Percentiles rank a stretch among this genome's conserved stretches.
Evolutionary conservation across 2,329 filamentous ascomycete genomes (phyloP).

Genomic region (Lecanoromycetidae sp.): DNA sequence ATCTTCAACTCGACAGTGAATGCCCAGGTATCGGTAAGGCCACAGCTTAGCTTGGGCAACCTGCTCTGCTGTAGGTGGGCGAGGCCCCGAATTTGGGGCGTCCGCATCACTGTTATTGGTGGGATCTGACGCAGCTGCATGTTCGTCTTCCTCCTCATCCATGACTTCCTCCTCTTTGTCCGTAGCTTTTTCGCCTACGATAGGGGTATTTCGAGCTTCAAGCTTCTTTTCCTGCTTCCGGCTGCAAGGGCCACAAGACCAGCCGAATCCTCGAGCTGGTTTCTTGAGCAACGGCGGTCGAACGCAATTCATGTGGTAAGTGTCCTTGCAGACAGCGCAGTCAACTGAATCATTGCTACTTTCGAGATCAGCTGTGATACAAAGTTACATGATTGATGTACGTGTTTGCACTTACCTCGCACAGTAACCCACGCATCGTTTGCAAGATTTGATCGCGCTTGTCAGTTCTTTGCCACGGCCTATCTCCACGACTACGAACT

Average conservation of each 20-base stretch:
- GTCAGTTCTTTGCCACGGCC: slow-evolving; percentile 90
- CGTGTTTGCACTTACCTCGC: slow-evolving; percentile 54
- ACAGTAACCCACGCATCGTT: slow-evolving; percentile 81
- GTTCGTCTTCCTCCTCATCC: slow-evolving; percentile 65
- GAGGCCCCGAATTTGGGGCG: slow-evolving; percentile 44
- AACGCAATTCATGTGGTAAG: slow-evolving; percentile 98
- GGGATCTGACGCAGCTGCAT: slow-evolving; percentile 32
- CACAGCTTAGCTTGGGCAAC: slow-evolving; percentile 87
- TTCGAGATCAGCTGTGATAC: slow-evolving; percentile 1
- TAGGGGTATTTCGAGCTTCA: slow-evolving; percentile 77
- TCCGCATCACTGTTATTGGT: slow-evolving; percentile 49
- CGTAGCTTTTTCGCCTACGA: slow-evolving; percentile 42
- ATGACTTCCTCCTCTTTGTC: slow-evolving; percentile 51
- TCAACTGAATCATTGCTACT: slow-evolving; percentile 87
- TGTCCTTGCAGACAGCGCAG: slow-evolving; percentile 86
- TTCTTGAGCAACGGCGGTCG: slow-evolving; percentile 86
- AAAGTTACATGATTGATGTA: not conserved
- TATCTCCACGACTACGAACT: slow-evolving; percentile 86
- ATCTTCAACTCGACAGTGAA: slow-evolving; percentile 91
- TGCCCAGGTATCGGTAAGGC: slow-evolving; percentile 91
- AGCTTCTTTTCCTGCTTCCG: slow-evolving; percentile 88
- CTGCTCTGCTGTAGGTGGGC: slow-evolving; percentile 66
- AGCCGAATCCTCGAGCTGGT: slow-evolving; percentile 91
- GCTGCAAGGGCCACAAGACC: slow-evolving; percentile 93
- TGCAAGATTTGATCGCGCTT: slow-evolving; percentile 90